Conservation (phyloP, 768 basidiomycete genomes). For the Dioszegia aurantiaca region DNA sequence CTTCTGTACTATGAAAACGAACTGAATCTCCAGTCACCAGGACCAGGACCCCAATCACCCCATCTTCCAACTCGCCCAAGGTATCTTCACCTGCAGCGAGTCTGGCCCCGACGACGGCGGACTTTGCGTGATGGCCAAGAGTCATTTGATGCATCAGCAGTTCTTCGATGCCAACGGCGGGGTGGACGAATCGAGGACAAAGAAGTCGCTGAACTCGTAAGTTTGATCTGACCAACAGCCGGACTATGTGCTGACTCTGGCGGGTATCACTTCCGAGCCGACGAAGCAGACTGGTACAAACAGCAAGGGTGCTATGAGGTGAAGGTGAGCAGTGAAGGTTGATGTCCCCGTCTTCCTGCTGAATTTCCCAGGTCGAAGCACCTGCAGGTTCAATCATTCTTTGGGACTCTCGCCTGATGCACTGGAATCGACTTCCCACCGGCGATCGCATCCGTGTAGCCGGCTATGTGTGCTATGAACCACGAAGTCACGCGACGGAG, state of each 20-base stretch:
- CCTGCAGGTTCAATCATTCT: constrained; percentile 27
- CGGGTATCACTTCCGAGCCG: constrained; percentile 23
- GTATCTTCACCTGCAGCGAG: constrained; percentile 28
- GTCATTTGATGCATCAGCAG: constrained; percentile 26
- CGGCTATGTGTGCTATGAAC: constrained; percentile 26
- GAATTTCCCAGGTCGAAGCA: constrained; percentile 15
- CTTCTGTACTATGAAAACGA: background rate
- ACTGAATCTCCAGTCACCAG: constrained; percentile 17
- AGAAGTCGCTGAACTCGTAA: constrained; percentile 18
- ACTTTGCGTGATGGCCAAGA: constrained; percentile 33
- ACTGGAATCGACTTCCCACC: constrained; percentile 28
- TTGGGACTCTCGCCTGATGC: constrained; percentile 31
- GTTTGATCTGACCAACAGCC: background rate
- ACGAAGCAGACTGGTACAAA: constrained; percentile 28
- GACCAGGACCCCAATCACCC: constrained; percentile 35
- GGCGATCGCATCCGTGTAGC: constrained; percentile 19
- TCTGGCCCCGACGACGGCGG: constrained; percentile 43
- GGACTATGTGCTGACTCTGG: background rate
- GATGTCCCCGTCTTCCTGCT: background rate
- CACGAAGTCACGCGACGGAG: constrained; percentile 8
- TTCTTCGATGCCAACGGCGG: constrained; percentile 25
- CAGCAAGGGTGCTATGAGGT: constrained; percentile 24
- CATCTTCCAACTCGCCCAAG: constrained; percentile 33
- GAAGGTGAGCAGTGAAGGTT: constrained; percentile 22
- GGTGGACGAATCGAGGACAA: constrained; percentile 14